Evolutionary conservation across 352 stramenopile species (phyloP), one percentile per base, ranked within the genome.

Genomic region (Pythium rishiriense): DNA sequence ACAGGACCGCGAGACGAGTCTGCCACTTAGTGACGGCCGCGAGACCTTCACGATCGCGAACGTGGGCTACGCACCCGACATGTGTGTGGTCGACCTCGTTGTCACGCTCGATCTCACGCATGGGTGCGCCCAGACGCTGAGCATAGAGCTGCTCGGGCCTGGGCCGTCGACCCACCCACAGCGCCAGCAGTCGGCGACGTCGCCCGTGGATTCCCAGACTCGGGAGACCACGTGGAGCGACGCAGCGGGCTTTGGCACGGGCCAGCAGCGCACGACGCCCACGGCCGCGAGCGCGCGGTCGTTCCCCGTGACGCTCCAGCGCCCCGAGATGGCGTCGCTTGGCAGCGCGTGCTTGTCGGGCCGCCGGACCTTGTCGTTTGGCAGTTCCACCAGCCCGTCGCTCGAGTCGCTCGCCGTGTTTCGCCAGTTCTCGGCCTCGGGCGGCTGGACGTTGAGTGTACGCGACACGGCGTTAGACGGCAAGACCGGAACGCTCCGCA

Each of bases 391-490:
- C 22, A 2, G 17, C 21, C 63, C 22, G 25, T 49, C 74, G 19
- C 49, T 88, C 0, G 78, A 92, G 55, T 43, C 83, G 0, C 69
- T 93, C 6, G 74, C 67, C 0, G 69, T 78, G 10, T 91, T 93
- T 45, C 78, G 83, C 29, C 73, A 88, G 35, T 61, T 91, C 5
- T 71, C 78, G 8, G 73, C 78, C 0, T 51, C 58, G 9, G 81
- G 83, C 0, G 78, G 81, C 17, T 93, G 83, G 81, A 89, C 81
- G 4, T 69, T 93, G 12, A 73, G 73, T 17, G 31, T 91, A 17
- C 58, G 70, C 8, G 79, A 88, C 49, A 85, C 69, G 21, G 37
- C 49, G 2, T 55, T 58, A 31, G 83, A 90, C 28, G 74, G 75
- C 0, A 55, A 74, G 2, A 58, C 76, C 1, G 83, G 83, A 9